These are phyloP conservation scores for Fraxinus baroniana DNA, from an alignment of 305 asterid genomes.

Conservation along the genomic window DNA sequence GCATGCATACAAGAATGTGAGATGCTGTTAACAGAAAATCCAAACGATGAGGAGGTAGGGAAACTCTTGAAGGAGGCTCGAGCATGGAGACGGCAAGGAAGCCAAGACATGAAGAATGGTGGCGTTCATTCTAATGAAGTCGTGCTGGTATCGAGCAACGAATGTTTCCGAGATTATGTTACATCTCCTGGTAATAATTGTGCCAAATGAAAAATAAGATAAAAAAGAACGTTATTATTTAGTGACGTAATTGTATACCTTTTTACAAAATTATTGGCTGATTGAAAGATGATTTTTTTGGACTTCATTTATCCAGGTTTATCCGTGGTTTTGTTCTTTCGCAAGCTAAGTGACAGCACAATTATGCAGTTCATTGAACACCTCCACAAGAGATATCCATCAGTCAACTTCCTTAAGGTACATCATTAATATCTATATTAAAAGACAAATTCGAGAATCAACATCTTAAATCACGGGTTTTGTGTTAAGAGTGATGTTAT, in stretches of 20 bases:
- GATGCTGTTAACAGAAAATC: constrained; percentile 45
- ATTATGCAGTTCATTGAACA: constrained; percentile 36
- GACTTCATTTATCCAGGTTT: constrained; percentile 22
- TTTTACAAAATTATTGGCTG: neutral
- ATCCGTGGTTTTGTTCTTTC: constrained; percentile 47
- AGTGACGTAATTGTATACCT: neutral
- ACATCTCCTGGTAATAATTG: constrained; percentile 35
- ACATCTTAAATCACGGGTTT: neutral
- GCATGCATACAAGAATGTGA: constrained; percentile 75
- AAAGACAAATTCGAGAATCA: neutral
- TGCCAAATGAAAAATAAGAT: neutral
- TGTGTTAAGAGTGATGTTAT: too few relatives aligned
- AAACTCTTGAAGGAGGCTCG: constrained; percentile 56
- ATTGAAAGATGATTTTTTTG: neutral
- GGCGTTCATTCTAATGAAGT: constrained; percentile 19
- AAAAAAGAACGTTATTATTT: neutral
- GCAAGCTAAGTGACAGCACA: constrained; percentile 31
- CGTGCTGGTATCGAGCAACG: constrained; percentile 36
- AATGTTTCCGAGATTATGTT: constrained; percentile 39
- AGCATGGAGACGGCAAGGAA: constrained; percentile 8
- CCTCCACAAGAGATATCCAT: constrained; percentile 39
- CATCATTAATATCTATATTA: neutral
- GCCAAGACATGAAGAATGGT: neutral
- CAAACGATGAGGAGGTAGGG: constrained; percentile 56
- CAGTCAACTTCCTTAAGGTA: constrained; percentile 54